phyloP scores from a whole-genome alignment of 2,329 filamentous ascomycete species.

The Colletotrichum musae region DNA sequence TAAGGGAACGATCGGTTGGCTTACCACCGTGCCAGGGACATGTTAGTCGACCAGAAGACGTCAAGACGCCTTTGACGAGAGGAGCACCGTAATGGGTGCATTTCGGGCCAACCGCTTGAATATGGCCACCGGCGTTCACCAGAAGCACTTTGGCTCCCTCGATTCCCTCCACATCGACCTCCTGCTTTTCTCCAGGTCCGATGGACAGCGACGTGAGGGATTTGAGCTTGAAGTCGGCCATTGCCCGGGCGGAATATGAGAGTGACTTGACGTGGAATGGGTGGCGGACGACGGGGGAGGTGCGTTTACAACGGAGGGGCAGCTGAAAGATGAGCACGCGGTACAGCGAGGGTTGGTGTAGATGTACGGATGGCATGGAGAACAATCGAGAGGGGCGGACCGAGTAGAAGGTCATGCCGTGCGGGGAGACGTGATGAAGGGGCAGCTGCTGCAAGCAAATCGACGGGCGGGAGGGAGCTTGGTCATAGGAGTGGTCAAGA shows the following conservation, averaged over 20 bases:
- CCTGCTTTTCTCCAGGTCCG: slow-evolving; percentile 85
- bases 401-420: neutral
- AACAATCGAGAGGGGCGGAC: neutral
- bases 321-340: no score
- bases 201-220: slow-evolving; percentile 81
- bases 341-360: neutral
- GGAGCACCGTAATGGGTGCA: slow-evolving; percentile 96
- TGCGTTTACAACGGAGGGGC: no score
- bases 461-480: neutral
- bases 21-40: slow-evolving; percentile 97
- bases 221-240: slow-evolving; percentile 81
- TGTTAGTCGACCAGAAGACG: slow-evolving; percentile 84
- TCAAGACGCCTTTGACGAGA: slow-evolving; percentile 86
- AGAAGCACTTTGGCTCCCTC: slow-evolving; percentile 89
- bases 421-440: neutral
- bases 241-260: slow-evolving; percentile 52
- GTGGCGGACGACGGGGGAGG: no score
- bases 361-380: neutral
- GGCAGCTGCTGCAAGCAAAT: neutral
- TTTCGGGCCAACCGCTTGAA: slow-evolving; percentile 85
- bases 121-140: slow-evolving; percentile 80
- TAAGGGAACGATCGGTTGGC: no score
- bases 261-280: slow-evolving; percentile 21
- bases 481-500: neutral
- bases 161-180: slow-evolving; percentile 92